These are phyloP conservation scores for Backusella tarrabulga DNA, from an alignment of 192 early-diverging fungal genomes.

Conservation along the genomic window DNA sequence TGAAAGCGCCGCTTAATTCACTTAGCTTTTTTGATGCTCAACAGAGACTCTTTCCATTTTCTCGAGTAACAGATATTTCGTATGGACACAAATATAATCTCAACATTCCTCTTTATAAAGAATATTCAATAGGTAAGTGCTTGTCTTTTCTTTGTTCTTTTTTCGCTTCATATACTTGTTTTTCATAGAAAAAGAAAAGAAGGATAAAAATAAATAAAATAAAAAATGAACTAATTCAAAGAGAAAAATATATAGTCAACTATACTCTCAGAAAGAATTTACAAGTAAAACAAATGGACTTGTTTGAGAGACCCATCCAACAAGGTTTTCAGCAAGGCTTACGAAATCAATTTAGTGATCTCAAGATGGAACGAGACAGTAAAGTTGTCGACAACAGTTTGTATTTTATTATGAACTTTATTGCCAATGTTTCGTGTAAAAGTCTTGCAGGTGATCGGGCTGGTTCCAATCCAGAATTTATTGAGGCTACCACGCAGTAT, in stretches of 20 bases:
- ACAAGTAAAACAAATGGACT: background rate
- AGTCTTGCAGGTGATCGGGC: background rate
- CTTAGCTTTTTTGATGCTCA: conserved; percentile 1
- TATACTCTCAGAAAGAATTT: background rate
- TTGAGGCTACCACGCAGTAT: background rate
- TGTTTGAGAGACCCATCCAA: background rate
- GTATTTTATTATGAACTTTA: background rate
- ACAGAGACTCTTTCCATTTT: background rate
- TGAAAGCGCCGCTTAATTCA: background rate
- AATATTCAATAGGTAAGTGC: background rate
- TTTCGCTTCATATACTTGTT: no score
- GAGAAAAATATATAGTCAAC: background rate
- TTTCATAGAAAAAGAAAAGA: background rate
- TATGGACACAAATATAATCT: background rate
- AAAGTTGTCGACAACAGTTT: background rate
- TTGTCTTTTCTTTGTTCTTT: background rate
- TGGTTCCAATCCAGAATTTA: background rate
- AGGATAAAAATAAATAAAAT: background rate
- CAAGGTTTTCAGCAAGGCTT: background rate
- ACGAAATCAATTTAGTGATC: background rate
- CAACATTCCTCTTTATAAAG: background rate
- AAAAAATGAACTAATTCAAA: background rate
- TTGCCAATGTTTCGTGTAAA: background rate
- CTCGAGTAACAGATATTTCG: background rate
- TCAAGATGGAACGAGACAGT: background rate